Evolutionary conservation across 306 rosid genomes (phyloP).

Genomic region (Dalbergia oliveri): DNA sequence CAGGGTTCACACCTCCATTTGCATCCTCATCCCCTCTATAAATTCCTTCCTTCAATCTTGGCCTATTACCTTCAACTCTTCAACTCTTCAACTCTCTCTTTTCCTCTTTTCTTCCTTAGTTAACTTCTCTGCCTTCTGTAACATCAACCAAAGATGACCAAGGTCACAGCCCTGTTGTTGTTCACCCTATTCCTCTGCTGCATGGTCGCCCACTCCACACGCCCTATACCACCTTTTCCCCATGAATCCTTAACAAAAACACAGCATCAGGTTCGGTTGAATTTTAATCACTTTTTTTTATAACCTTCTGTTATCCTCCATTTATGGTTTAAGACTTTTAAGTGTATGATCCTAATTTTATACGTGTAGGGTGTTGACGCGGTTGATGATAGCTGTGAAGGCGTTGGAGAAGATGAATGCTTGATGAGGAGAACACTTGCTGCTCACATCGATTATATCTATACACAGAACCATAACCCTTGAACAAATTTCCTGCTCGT

Average conservation of each 20-base stretch:
- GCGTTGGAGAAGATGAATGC: slow-evolving; percentile 55
- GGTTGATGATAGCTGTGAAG: slow-evolving; percentile 50
- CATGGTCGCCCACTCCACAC: slow-evolving; percentile 39
- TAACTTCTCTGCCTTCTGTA: not conserved
- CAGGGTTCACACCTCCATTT: slow-evolving; percentile 43
- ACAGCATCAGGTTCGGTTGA: slow-evolving; percentile 37
- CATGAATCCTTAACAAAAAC: not conserved
- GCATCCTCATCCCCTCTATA: slow-evolving; percentile 16
- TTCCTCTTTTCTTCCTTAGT: not conserved
- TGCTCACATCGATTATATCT: slow-evolving; percentile 62
- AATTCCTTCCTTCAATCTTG: not conserved
- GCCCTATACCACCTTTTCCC: slow-evolving; percentile 40
- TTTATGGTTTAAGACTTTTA: not conserved
- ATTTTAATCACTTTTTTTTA: not conserved
- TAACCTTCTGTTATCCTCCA: too few species aligned
- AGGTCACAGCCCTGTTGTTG: slow-evolving; percentile 42
- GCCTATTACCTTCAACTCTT: not conserved
- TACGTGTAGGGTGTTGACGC: slow-evolving; percentile 25
- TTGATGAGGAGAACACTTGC: slow-evolving; percentile 56
- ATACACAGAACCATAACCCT: slow-evolving; percentile 53
- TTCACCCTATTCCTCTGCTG: slow-evolving; percentile 42
- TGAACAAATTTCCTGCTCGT: not conserved
- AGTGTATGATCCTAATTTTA: not conserved
- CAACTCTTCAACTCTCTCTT: not conserved
- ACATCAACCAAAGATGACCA: slow-evolving; percentile 41